Evolutionary conservation across 2,329 filamentous ascomycete species (phyloP).

Genomic region (Ophiostoma angusticollis): DNA sequence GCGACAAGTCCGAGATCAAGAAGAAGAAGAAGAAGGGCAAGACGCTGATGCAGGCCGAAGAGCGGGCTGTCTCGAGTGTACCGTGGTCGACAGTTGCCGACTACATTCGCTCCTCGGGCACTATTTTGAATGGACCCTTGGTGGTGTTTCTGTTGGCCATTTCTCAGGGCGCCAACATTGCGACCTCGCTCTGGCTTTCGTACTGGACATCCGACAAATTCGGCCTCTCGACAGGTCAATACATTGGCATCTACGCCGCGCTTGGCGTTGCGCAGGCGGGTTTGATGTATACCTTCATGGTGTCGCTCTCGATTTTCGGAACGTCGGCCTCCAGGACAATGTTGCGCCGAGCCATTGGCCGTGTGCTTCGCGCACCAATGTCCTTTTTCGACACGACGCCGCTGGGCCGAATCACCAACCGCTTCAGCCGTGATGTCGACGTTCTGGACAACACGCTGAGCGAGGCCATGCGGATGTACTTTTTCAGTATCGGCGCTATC

Average conservation of each 20-base stretch:
- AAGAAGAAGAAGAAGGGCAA: constrained; percentile 47
- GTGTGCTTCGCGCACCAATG: constrained; percentile 63
- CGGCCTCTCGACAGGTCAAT: constrained; percentile 49
- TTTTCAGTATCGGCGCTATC: constrained; percentile 73
- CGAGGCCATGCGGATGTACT: constrained; percentile 86
- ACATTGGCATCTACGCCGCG: constrained; percentile 59
- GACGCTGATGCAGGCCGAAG: constrained; percentile 59
- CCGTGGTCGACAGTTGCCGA: constrained; percentile 67
- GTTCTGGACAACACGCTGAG: constrained; percentile 91
- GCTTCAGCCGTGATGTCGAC: constrained; percentile 89
- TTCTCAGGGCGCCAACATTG: constrained; percentile 73
- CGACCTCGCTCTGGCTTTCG: constrained; percentile 82
- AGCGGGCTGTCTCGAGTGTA: constrained; percentile 62
- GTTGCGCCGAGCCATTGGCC: constrained; percentile 64
- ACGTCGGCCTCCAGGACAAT: constrained; percentile 73
- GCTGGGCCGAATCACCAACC: constrained; percentile 86
- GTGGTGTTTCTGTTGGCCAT: constrained; percentile 50
- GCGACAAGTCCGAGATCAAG: constrained; percentile 28
- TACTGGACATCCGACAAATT: constrained; percentile 84
- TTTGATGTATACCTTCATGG: constrained; percentile 69
- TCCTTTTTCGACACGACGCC: constrained; percentile 97
- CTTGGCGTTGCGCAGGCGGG: constrained; percentile 60
- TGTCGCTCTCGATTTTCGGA: constrained; percentile 63
- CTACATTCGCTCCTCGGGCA: constrained; percentile 65
- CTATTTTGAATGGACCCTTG: constrained; percentile 54